Evolutionary conservation across 2,329 filamentous ascomycete genomes (phyloP).

Genomic region (Gremmenia infestans): DNA sequence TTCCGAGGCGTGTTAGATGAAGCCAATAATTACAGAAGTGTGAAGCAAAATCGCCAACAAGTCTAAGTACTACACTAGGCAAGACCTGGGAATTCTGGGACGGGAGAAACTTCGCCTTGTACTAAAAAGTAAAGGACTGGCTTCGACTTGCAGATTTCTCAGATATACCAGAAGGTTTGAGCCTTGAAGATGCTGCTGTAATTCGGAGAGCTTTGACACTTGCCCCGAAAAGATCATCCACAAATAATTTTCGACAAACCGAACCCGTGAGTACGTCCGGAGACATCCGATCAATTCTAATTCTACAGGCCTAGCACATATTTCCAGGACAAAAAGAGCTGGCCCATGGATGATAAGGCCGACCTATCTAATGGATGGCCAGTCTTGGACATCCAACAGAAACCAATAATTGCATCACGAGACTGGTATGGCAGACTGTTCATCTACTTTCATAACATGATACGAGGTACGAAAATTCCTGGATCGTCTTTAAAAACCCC

Average conservation of each 20-base stretch:
- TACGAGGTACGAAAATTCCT: constrained; percentile 32
- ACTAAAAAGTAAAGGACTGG: too few species aligned
- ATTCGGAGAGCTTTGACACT: too few species aligned
- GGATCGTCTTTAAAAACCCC: constrained; percentile 16
- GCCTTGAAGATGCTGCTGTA: too few species aligned
- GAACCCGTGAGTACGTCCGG: constrained; percentile 35
- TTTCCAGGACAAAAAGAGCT: constrained; percentile 28
- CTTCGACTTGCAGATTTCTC: too few species aligned
- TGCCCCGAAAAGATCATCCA: neutral
- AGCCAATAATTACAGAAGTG: too few species aligned
- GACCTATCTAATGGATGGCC: constrained; percentile 36
- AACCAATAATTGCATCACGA: constrained; percentile 22
- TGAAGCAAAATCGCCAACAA: too few species aligned
- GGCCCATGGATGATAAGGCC: constrained; percentile 35
- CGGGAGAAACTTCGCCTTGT: too few species aligned
- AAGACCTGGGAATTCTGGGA: too few species aligned
- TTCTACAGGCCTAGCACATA: constrained; percentile 31
- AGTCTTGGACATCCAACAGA: constrained; percentile 24
- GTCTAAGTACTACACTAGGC: too few species aligned
- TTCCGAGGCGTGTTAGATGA: too few species aligned
- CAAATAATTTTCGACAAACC: constrained; percentile 32
- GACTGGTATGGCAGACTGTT: constrained; percentile 39
- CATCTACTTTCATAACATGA: constrained; percentile 29
- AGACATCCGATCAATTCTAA: constrained; percentile 4
- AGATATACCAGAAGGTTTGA: too few species aligned